phyloP scores from a whole-genome alignment of 495 filamentous ascomycete genomes.

The Amniculicola lignicola region DNA sequence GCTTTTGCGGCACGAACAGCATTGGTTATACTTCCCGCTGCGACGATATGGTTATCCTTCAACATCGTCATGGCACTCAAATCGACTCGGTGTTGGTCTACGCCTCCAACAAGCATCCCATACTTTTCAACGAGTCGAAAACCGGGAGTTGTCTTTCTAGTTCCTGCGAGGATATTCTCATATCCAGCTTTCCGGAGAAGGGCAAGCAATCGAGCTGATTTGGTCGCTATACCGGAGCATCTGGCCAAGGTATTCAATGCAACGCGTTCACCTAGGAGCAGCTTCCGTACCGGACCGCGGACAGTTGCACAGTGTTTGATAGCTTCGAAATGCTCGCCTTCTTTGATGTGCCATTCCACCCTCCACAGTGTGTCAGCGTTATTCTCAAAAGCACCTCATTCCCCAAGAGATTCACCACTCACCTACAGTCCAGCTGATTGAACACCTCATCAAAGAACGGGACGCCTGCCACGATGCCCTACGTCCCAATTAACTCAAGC shows the following conservation, averaged over 20 bases:
- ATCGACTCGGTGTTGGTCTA: conserved; percentile 88
- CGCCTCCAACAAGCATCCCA: conserved; percentile 89
- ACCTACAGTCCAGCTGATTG: conserved; percentile 78
- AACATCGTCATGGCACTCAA: conserved; percentile 94
- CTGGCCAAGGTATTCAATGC: conserved; percentile 88
- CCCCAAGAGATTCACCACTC: conserved; percentile 27
- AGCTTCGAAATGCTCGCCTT: conserved; percentile 65
- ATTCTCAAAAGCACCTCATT: not conserved
- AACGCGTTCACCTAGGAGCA: conserved; percentile 89
- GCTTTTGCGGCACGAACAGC: conserved; percentile 81
- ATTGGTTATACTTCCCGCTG: conserved; percentile 66
- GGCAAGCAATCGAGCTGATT: conserved; percentile 50
- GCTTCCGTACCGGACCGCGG: conserved; percentile 74
- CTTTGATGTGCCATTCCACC: conserved; percentile 80
- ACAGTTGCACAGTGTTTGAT: conserved; percentile 72
- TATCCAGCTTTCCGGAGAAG: conserved; percentile 65
- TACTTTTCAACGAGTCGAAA: conserved; percentile 98
- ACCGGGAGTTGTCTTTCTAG: conserved; percentile 93
- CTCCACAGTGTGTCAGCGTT: conserved; percentile 37
- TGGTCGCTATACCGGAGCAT: conserved; percentile 87
- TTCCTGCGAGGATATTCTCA: conserved; percentile 82
- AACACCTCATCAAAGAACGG: conserved; percentile 98
- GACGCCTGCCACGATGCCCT: conserved; percentile 81
- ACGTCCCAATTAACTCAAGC: not conserved
- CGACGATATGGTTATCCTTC: conserved; percentile 97